Evolutionary conservation across 306 rosid species (phyloP), one percentile per base, ranked within the genome.

Genomic region (Castanopsis chinensis): DNA sequence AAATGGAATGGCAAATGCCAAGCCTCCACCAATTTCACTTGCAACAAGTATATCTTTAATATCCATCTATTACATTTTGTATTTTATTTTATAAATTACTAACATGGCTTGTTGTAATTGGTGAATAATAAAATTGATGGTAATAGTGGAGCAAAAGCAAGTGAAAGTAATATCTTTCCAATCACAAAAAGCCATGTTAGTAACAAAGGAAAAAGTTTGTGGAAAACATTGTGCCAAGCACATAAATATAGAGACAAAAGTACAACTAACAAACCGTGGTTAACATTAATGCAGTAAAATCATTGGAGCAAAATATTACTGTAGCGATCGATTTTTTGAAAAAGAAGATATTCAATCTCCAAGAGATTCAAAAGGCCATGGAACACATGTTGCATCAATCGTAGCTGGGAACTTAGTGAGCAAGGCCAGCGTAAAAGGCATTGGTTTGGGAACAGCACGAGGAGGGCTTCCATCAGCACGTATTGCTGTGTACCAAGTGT

Each of bases 1-100:
- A 90, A 83, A 82, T 89, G 93, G 93, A 90, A 82, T 69, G 90
- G 91, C 51, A 32, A 61, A 1, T 89, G 93, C 52, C 76, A 81
- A 79, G 20, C 25, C 25, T 67, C 72, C 20, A 37, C 72, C 19
- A 89, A 89, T 73, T 83, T 87, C 56, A 80, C 76, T 49, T 88
- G 92, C 78, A 88, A 84, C 56, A 88, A 80, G 92, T 86, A 88
- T 1, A 70, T 67, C 65, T 11, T 59, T 23, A 45, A 23, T 32
- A 4, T 10, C 7, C 32, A 59, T 9, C 15, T 12, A 9, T 2
- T 9, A 1, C 4, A 0, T 9, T 45, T 45, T 45, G 52, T 45
- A 9, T 45, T 37, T 37, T 37, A 37, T 37, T 37, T 6, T 37
- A 37, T 37, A 37, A 37, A 37, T 7, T 37, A 37, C 43, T 7